Conservation (phyloP, 495 filamentous ascomycete species). For the Hypoxylon fragiforme region DNA sequence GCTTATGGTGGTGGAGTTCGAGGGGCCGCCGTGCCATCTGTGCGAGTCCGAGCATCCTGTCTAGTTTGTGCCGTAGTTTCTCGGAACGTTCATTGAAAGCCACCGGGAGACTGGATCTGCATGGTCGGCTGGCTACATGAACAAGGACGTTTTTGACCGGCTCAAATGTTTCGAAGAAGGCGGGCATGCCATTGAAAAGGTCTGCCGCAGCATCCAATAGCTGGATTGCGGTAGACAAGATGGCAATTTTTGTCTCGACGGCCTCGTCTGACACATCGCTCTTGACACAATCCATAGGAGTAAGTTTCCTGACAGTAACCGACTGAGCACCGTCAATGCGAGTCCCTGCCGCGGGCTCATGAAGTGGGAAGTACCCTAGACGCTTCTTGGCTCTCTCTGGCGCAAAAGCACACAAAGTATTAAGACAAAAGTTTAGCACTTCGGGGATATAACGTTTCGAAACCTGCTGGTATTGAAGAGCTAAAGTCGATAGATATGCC, state of each 20-base stretch:
- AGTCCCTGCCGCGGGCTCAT: slow-evolving; percentile 58
- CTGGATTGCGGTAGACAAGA: slow-evolving; percentile 59
- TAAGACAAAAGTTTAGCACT: slow-evolving; percentile 76
- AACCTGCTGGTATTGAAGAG: slow-evolving; percentile 74
- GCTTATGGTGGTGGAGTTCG: slow-evolving; percentile 84
- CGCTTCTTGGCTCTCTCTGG: slow-evolving; percentile 51
- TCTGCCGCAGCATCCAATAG: slow-evolving; percentile 63
- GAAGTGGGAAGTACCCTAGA: slow-evolving; percentile 63
- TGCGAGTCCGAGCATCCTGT: slow-evolving; percentile 57
- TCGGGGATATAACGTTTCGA: slow-evolving; percentile 90
- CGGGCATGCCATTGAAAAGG: slow-evolving; percentile 65
- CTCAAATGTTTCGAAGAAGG: slow-evolving; percentile 73
- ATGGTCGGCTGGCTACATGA: slow-evolving; percentile 55
- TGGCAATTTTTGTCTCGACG: slow-evolving; percentile 56
- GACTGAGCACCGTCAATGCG: slow-evolving; percentile 49
- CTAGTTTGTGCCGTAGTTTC: slow-evolving; percentile 50
- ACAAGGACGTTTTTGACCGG: slow-evolving; percentile 59
- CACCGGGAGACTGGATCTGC: slow-evolving; percentile 52
- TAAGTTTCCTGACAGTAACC: slow-evolving; percentile 45
- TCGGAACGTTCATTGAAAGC: slow-evolving; percentile 40
- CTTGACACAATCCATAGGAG: slow-evolving; percentile 57
- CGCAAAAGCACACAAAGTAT: slow-evolving; percentile 70
- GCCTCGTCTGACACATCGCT: slow-evolving; percentile 40
- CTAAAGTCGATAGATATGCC: slow-evolving; percentile 75
- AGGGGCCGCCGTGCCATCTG: slow-evolving; percentile 71